A percentile compares a stretch with the other conserved stretches of the same genome.
Evolutionary conservation across 2,329 filamentous ascomycete genomes (phyloP).

Genomic region (Colletotrichum sp.): DNA sequence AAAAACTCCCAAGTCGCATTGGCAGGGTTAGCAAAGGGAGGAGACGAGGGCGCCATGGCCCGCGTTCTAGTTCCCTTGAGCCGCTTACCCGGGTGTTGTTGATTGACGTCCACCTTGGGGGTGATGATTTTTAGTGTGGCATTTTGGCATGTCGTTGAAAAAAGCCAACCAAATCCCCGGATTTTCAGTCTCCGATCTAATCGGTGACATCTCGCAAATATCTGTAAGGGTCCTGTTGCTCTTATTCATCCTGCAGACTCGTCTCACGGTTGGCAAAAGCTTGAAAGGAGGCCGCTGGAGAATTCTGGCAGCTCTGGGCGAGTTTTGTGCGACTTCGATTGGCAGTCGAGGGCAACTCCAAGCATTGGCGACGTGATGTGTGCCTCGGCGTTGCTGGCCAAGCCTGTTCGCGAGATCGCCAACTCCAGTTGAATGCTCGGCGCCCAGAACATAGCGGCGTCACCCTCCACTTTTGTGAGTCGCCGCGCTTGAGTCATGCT

Average conservation of each 20-base stretch:
- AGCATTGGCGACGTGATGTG: conserved; percentile 15
- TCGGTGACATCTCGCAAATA: not conserved
- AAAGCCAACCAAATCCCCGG: not conserved
- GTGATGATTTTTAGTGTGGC: not conserved
- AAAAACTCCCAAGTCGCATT: not conserved
- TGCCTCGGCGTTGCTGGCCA: conserved; percentile 9
- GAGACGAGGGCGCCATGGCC: not conserved
- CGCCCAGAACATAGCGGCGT: conserved; percentile 13
- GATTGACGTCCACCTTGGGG: not conserved
- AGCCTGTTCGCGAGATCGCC: conserved; percentile 16
- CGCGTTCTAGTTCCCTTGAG: not conserved
- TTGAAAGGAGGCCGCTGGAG: not conserved
- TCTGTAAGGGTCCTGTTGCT: not conserved
- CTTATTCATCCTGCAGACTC: conserved; percentile 7
- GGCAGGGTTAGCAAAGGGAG: not conserved
- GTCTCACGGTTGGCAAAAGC: conserved; percentile 17
- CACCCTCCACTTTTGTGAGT: conserved; percentile 12
- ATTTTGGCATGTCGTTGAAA: not conserved
- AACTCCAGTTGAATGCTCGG: conserved; percentile 15
- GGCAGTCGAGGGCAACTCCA: not conserved
- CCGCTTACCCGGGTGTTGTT: not conserved
- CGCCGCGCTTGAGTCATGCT: conserved; percentile 1
- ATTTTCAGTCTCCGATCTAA: not conserved
- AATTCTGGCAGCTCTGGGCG: not conserved
- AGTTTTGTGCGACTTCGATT: conserved; percentile 4